Evolutionary conservation across 139 green algal genomes (phyloP), one percentile per base, ranked within the genome.

Genomic region (Coelastrella sp.): DNA sequence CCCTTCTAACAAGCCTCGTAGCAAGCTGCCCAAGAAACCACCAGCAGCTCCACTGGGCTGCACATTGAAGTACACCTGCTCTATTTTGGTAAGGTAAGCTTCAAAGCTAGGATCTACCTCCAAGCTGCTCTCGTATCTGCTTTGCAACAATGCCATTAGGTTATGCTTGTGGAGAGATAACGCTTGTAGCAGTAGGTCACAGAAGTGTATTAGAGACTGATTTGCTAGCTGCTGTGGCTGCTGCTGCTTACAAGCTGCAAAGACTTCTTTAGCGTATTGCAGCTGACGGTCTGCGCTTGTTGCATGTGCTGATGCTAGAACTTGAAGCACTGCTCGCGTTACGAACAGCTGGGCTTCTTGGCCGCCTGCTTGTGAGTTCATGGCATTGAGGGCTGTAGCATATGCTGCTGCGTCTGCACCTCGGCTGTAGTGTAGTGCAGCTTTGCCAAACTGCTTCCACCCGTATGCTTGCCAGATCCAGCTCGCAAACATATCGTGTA

Each of bases 261-360:
- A 32, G 23, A 89, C 41, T 43, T 32, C 85, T 5, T 53, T 35
- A 3, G 78, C 79, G 32, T 85, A 57, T 59, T 66, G 8, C 68
- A 86, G 30, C 78, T 89, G 85, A 17, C 68, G 45, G 21, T 78
- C 27, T 40, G 25, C 25, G 27, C 3, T 88, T 23, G n/a, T 5
- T 19, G 62, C 4, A 48, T 83, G 75, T 17, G 84, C 85, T n/a
- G 53, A 83, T 35, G 85, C 85, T 23, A 91, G 76, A 8, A 79
- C 80, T 57, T 91, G 87, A 53, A 92, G 63, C n/a, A 91, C 72
- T 2, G 84, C 87, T 2, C 89, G 81, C 0, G 73, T 41, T 2
- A 89, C 38, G 37, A 92, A 89, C 48, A 91, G 59, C 25, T 87
- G 78, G 27, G 53, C 82, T 76, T 93, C 87, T 27, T 72, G 50